phyloP scores from a whole-genome alignment of 305 asterid species.

The Ilex paraguariensis region DNA sequence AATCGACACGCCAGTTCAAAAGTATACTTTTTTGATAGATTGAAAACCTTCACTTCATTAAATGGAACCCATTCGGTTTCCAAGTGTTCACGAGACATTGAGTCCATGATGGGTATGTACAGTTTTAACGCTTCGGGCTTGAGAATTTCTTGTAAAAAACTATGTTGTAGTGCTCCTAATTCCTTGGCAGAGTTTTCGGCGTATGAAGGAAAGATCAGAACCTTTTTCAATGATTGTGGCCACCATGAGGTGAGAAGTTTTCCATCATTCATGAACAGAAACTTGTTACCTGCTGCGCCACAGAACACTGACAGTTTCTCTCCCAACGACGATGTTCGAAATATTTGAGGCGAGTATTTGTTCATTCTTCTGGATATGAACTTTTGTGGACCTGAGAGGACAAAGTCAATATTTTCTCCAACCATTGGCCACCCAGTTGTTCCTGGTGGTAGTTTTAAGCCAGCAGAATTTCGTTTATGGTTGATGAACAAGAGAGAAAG shows the following conservation, averaged over 20 bases:
- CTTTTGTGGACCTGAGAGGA: not conserved
- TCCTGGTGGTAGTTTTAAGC: not conserved
- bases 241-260: constrained; percentile 25
- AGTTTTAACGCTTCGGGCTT: not conserved
- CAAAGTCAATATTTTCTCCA: not conserved
- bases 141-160: constrained; percentile 23
- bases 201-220: constrained; percentile 15
- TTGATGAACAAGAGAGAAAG: not conserved
- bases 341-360: not conserved
- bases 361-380: constrained; percentile 13
- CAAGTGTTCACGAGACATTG: not conserved
- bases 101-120: not conserved
- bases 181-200: constrained; percentile 14
- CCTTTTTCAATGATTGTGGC: constrained; percentile 26
- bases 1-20: not conserved
- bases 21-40: too few species aligned
- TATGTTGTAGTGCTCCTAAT: constrained; percentile 6
- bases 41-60: not conserved
- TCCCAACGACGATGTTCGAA: not conserved
- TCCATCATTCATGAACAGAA: constrained; percentile 20
- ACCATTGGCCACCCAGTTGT: constrained; percentile 3
- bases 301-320: constrained; percentile 22
- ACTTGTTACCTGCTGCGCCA: constrained; percentile 29
- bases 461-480: not conserved
- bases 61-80: not conserved